A percentile compares a stretch with the other conserved stretches of the same genome.
Conservation (phyloP, 164 flowering plant genomes). For the Platanus orientalis region DNA sequence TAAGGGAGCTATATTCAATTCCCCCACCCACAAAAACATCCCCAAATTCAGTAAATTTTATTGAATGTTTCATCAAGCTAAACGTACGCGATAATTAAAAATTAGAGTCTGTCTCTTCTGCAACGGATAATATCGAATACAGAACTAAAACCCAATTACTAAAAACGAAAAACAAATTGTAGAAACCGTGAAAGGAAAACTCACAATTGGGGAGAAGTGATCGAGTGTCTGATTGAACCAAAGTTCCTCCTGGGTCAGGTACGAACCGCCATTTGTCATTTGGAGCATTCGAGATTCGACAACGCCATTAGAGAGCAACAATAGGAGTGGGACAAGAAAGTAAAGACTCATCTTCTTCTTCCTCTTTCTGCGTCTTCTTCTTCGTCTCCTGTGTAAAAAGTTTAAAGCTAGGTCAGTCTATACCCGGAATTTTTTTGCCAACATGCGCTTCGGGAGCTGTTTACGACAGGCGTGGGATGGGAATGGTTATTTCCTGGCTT, state of each 20-base stretch:
- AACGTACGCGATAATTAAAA: too few species aligned
- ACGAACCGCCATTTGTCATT: slow-evolving; percentile 16
- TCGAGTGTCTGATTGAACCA: slow-evolving; percentile 94
- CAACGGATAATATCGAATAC: background rate
- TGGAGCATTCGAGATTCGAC: slow-evolving; percentile 22
- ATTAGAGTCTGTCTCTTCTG: background rate
- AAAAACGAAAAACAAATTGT: slow-evolving; percentile 11
- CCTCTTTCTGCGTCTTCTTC: background rate
- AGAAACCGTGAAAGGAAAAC: background rate
- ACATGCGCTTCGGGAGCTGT: too few species aligned
- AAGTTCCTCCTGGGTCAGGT: slow-evolving; percentile 55
- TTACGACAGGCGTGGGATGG: too few species aligned
- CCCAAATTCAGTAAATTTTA: too few species aligned
- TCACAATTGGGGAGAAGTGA: slow-evolving; percentile 86
- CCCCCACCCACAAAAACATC: background rate
- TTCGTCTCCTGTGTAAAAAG: too few species aligned
- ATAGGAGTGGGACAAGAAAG: background rate
- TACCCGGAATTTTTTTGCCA: too few species aligned
- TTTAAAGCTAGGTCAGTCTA: too few species aligned
- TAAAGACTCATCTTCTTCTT: background rate
- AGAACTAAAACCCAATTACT: background rate
- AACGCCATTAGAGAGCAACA: slow-evolving; percentile 13
- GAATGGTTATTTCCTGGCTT: too few species aligned
- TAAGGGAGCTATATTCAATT: background rate
- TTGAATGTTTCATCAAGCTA: too few species aligned